Evolutionary conservation across 805 yeast genomes (phyloP).

Genomic region (Teunomyces gatunensis): DNA sequence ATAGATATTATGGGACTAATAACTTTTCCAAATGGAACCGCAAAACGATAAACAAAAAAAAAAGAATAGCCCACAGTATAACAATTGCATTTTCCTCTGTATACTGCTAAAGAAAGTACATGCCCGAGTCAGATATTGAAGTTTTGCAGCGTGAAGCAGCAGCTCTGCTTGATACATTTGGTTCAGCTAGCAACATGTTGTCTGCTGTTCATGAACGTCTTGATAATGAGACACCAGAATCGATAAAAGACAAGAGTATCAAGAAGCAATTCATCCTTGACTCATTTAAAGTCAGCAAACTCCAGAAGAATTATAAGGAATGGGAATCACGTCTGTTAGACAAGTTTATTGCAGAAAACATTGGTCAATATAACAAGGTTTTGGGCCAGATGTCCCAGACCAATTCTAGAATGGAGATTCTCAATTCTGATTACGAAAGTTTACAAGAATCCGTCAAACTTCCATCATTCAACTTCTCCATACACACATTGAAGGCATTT

Average conservation of each 20-base stretch:
- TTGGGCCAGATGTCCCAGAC: slow-evolving; percentile 28
- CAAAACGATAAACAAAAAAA: not conserved
- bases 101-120: not conserved
- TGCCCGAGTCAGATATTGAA: not conserved
- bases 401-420: slow-evolving; percentile 20
- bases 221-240: not conserved
- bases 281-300: slow-evolving; percentile 31
- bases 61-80: not conserved
- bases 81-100: too few species aligned
- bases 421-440: slow-evolving; percentile 22
- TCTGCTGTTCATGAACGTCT: not conserved
- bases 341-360: slow-evolving; percentile 21
- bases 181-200: not conserved
- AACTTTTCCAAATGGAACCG: not conserved
- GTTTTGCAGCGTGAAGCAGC: not conserved
- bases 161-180: not conserved
- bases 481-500: slow-evolving; percentile 24
- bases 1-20: too few species aligned
- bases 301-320: slow-evolving; percentile 28
- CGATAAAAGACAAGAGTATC: not conserved
- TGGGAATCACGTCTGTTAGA: slow-evolving; percentile 22
- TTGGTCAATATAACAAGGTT: slow-evolving; percentile 28
- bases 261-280: slow-evolving; percentile 27
- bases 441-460: slow-evolving; percentile 13
- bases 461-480: slow-evolving; percentile 19